Evolutionary conservation across 169 alveolate genomes (phyloP).

Genomic region (Cystoisospora suis): DNA sequence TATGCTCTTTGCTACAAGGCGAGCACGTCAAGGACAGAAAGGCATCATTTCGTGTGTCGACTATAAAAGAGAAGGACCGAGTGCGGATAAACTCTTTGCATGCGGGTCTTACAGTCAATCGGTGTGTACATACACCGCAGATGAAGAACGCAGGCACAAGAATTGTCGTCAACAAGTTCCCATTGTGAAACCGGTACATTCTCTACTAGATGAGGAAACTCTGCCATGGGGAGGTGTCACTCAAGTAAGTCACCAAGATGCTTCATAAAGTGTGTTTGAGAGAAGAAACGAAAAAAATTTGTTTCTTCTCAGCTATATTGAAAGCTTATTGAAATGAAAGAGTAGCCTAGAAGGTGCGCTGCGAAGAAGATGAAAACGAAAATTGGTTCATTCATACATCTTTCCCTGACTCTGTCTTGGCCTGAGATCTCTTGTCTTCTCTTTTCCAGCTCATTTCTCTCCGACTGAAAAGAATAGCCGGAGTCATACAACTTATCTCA

Average conservation of each 20-base stretch:
- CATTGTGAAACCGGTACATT: neutral
- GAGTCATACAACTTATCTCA: too few relatives aligned
- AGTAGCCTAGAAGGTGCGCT: too few relatives aligned
- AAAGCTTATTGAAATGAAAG: too few relatives aligned
- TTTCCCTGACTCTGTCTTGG: too few relatives aligned
- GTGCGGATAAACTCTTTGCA: slow-evolving; percentile 31
- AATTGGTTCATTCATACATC: too few relatives aligned
- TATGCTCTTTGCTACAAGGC: slow-evolving; percentile 18
- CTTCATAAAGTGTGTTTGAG: neutral
- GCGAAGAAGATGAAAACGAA: too few relatives aligned
- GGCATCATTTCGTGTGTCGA: slow-evolving; percentile 50
- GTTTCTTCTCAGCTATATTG: too few relatives aligned
- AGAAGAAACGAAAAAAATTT: too few relatives aligned
- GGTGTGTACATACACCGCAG: slow-evolving; percentile 30
- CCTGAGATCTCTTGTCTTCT: too few relatives aligned
- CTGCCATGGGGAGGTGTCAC: slow-evolving; percentile 63
- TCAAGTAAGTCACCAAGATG: slow-evolving; percentile 1
- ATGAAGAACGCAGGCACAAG: neutral
- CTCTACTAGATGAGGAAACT: slow-evolving; percentile 4
- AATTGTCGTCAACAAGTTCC: neutral
- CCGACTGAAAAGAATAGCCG: too few relatives aligned
- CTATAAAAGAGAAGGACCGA: neutral
- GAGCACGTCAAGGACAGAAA: slow-evolving; percentile 17
- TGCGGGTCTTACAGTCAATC: slow-evolving; percentile 49
- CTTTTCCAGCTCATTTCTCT: too few relatives aligned